Evolutionary conservation across 2,329 filamentous ascomycete genomes (phyloP).

Genomic region (Sclerotinia trifoliorum): DNA sequence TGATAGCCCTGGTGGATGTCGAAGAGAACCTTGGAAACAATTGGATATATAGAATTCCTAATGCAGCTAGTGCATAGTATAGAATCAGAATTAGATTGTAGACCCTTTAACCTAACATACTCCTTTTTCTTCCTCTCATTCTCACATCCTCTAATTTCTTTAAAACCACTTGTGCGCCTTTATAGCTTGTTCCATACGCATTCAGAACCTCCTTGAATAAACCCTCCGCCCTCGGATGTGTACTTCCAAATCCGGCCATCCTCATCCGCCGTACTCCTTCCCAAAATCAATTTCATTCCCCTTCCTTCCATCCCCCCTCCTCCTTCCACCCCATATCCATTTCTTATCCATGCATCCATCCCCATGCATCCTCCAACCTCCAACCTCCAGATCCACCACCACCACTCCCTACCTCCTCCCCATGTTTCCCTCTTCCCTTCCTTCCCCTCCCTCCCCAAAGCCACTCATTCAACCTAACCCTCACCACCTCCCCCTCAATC

Average conservation of each 20-base stretch:
- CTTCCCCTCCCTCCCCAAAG: constrained; percentile 48
- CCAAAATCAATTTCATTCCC: constrained; percentile 95
- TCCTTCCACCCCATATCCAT: too few species aligned
- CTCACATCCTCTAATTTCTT: constrained; percentile 87
- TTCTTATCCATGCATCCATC: constrained; percentile 92
- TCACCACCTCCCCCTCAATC: constrained; percentile 71
- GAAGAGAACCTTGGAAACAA: not conserved
- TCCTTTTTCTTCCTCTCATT: constrained; percentile 91
- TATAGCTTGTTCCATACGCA: constrained; percentile 72
- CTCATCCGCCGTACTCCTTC: constrained; percentile 74
- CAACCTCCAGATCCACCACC: constrained; percentile 65
- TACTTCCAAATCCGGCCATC: constrained; percentile 93
- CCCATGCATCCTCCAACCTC: constrained; percentile 72
- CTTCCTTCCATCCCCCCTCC: constrained; percentile 36
- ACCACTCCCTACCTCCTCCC: constrained; percentile 48
- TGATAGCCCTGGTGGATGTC: not conserved
- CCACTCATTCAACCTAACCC: constrained; percentile 67
- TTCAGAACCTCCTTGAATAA: constrained; percentile 72
- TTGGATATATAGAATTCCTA: not conserved
- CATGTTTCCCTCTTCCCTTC: constrained; percentile 25
- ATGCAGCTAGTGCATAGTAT: not conserved
- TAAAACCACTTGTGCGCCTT: constrained; percentile 71
- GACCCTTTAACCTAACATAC: constrained; percentile 75
- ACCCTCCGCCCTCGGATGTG: constrained; percentile 80
- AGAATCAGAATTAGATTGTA: not conserved